These are phyloP conservation scores for Diaporthe citriasiana DNA, from an alignment of 2,329 filamentous ascomycete species.

Conservation along the genomic window DNA sequence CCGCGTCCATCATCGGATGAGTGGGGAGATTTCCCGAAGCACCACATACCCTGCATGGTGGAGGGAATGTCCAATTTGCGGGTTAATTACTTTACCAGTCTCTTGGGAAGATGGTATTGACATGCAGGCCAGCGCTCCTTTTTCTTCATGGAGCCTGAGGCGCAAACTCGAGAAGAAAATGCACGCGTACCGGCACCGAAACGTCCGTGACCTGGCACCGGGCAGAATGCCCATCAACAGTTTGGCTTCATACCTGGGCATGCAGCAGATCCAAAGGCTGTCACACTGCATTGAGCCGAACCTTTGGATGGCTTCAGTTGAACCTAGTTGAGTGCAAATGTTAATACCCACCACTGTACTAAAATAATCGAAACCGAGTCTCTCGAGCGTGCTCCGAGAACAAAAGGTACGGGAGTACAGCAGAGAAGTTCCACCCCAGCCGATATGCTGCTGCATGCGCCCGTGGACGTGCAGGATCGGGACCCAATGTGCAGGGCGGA, in stretches of 20 bases:
- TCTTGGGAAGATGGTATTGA: slow-evolving; percentile 6
- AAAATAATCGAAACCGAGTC: background rate
- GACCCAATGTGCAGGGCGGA: background rate
- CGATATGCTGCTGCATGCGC: background rate
- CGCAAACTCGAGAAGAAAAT: background rate
- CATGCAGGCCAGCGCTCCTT: background rate
- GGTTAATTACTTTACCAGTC: background rate
- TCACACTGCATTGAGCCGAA: slow-evolving; percentile 24
- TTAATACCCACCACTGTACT: background rate
- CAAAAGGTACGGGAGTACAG: background rate
- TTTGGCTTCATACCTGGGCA: background rate
- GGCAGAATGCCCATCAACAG: background rate
- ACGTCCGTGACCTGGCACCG: background rate
- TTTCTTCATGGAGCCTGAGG: background rate
- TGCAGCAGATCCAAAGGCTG: slow-evolving; percentile 5
- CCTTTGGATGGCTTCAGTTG: slow-evolving; percentile 1
- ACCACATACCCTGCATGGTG: background rate
- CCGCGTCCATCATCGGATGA: background rate
- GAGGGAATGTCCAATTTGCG: slow-evolving; percentile 15
- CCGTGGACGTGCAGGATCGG: background rate
- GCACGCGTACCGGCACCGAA: background rate
- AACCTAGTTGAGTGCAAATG: background rate
- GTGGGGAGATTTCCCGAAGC: slow-evolving; percentile 10
- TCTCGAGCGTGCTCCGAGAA: background rate
- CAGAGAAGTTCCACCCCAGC: background rate